These are phyloP conservation scores for Diphasiastrum complanatum DNA, from an alignment of 83 land plant species.

Conservation along the genomic window DNA sequence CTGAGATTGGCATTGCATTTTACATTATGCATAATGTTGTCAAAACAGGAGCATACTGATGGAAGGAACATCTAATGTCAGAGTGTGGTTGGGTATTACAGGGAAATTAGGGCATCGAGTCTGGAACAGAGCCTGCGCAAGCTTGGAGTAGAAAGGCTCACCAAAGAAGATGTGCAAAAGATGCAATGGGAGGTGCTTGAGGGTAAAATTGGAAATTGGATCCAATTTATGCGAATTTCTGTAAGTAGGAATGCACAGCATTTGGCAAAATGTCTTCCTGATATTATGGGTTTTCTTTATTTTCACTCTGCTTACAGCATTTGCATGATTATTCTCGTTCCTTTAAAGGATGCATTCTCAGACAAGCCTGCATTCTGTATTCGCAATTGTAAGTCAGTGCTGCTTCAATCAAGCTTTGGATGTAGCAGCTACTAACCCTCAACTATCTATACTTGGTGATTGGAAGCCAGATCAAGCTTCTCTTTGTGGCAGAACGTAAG, in stretches of 20 bases:
- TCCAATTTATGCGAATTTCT: slow-evolving; percentile 30
- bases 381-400: no score
- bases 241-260: slow-evolving; percentile 18
- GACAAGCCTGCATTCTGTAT: no score
- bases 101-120: slow-evolving; percentile 20
- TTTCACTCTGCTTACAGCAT: no score
- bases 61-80: no score
- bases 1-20: no score
- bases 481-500: slow-evolving; percentile 31
- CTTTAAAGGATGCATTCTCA: no score
- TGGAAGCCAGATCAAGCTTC: slow-evolving; percentile 32
- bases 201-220: slow-evolving; percentile 39
- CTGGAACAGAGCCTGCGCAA: slow-evolving; percentile 37
- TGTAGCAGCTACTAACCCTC: no score
- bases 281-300: neutral
- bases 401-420: no score
- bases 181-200: slow-evolving; percentile 39
- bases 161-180: slow-evolving; percentile 38
- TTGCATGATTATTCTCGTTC: no score
- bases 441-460: no score
- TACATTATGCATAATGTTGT: no score
- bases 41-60: no score
- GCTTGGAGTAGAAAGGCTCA: slow-evolving; percentile 34
- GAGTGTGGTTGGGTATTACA: neutral
- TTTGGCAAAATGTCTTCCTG: slow-evolving; percentile 1